Conservation (phyloP, 163 green algal species). For the Chlamydomonas reinhardtii region DNA sequence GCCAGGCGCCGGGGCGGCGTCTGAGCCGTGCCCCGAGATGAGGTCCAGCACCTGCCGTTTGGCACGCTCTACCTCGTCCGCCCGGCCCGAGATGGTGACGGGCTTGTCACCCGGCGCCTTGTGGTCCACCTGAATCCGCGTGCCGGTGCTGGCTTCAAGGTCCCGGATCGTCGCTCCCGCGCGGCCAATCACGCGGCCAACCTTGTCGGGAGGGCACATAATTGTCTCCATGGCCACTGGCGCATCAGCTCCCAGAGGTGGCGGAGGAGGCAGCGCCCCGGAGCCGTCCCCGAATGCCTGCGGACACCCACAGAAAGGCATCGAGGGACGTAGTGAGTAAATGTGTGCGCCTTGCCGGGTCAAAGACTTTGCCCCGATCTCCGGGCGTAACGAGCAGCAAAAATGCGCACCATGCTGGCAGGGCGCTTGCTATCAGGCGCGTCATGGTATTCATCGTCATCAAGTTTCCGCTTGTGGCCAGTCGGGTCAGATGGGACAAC, state of each 20-base stretch:
- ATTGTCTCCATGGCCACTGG: conserved; percentile 41
- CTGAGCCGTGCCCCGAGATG: conserved; percentile 26
- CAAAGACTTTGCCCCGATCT: neutral
- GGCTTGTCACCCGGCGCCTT: conserved; percentile 75
- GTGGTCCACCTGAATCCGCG: conserved; percentile 94
- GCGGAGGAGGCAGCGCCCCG: neutral
- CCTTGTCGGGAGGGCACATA: conserved; percentile 75
- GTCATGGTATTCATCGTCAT: neutral
- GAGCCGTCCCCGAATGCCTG: neutral
- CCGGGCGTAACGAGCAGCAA: neutral
- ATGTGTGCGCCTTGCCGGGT: neutral
- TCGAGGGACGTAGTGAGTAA: neutral
- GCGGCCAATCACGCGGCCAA: conserved; percentile 95
- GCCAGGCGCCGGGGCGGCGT: conserved; percentile 42
- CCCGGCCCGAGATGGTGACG: conserved; percentile 82
- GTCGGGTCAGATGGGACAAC: neutral
- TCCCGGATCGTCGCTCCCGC: conserved; percentile 95
- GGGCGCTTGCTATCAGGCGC: conserved; percentile 19
- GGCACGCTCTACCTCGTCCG: conserved; percentile 67
- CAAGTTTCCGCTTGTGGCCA: conserved; percentile 18
- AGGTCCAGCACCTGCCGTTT: conserved; percentile 73
- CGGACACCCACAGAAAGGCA: too few species aligned
- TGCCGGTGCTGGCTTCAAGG: conserved; percentile 81
- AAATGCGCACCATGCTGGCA: conserved; percentile 4
- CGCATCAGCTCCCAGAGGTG: neutral